Evolutionary conservation across 2,329 filamentous ascomycete genomes (phyloP), one percentile per base, ranked within the genome.

Genomic region (Epichloe hybrida): DNA sequence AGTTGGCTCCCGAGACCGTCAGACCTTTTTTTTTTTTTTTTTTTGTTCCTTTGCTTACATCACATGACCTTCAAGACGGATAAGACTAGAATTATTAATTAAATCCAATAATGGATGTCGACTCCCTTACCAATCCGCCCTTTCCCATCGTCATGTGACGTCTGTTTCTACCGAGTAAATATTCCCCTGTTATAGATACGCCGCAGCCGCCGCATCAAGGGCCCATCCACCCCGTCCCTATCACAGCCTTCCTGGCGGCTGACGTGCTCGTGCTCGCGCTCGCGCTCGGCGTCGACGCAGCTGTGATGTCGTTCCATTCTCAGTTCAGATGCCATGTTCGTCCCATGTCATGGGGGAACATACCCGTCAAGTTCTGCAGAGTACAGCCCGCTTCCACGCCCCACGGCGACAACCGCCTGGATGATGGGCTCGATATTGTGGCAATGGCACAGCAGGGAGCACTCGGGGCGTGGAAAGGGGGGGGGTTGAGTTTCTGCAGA

Each of bases 321-420:
- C 27, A 31, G 2, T 31, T 31, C 27, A 7, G 27, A 31, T 31
- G 7, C 2, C 27, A 31, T 31, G 3, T 31, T 31, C 7, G 27
- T 31, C 27, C 20, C 40, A 17, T 9, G 40, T 43, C 21, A n/a
- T 17, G 1, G 27, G 3, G 3, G 17, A 37, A 23, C 21, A 21
- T 64, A 72, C 69, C 56, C 36, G 59, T 58, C 20, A 69, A 56
- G 9, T 69, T 65, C 3, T 66, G 58, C n/a, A 63, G 50, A 39
- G 52, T 55, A 56, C 69, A 71, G 21, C 62, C 59, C 11, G 59
- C 61, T 3, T 58, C 54, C 5, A 64, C 17, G 17, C 17, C 17
- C 17, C 21, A 23, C 21, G 21, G 21, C 21, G 21, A 21, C 21
- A 20, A 20, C 20, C 2, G 20, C 20, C 20, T 20, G 20, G 20